Conservation (phyloP, 177 flowering plant species). For the Vitis hybrid region DNA sequence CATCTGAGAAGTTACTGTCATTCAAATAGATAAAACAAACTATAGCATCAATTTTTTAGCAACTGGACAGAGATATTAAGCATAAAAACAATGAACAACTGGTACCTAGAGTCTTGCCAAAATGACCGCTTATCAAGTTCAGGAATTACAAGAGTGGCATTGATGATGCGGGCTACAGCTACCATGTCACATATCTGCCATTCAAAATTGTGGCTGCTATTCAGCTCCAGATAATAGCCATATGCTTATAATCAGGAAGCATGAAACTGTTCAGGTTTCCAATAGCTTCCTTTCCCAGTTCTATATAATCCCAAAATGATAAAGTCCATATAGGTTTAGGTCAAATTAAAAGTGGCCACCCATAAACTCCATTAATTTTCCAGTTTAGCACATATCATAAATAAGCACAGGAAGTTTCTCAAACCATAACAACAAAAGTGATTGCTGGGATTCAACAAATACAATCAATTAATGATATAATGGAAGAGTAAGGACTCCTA, state of each 20-base stretch:
- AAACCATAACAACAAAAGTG: too few species aligned
- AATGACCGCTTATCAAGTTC: slow-evolving; percentile 90
- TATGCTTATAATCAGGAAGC: not conserved
- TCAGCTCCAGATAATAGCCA: not conserved
- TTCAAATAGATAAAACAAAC: slow-evolving; percentile 10
- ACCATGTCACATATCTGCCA: slow-evolving; percentile 98
- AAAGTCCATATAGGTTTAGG: too few species aligned
- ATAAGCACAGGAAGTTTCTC: too few species aligned
- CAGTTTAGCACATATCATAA: too few species aligned
- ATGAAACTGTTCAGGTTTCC: too few species aligned
- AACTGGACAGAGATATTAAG: not conserved
- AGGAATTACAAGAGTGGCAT: slow-evolving; percentile 94
- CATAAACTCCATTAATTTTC: too few species aligned
- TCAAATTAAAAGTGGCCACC: too few species aligned
- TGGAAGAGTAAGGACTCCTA: too few species aligned
- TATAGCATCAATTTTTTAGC: slow-evolving; percentile 3
- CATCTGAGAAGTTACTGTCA: slow-evolving; percentile 93
- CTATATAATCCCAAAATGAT: too few species aligned
- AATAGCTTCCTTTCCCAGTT: too few species aligned
- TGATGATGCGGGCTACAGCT: slow-evolving; percentile 86
- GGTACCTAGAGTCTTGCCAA: slow-evolving; percentile 89
- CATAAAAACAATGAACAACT: slow-evolving; percentile 1
- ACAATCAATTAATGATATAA: too few species aligned
- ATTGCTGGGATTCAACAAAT: too few species aligned
- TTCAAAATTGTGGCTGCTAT: slow-evolving; percentile 10